phyloP scores from a whole-genome alignment of 331 rosid species.

The Cydonia oblonga region DNA sequence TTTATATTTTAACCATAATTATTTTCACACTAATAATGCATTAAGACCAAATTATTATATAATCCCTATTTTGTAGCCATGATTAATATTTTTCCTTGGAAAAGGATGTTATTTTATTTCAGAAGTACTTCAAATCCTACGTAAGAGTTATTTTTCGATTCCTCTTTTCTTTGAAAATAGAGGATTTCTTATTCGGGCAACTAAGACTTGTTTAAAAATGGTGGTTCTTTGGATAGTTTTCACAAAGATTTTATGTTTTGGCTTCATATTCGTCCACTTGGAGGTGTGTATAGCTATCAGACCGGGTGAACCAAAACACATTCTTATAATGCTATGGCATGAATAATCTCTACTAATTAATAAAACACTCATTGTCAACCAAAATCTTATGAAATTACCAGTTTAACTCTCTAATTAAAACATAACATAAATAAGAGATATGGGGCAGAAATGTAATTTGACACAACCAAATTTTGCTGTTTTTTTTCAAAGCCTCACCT shows the following conservation, averaged over 20 bases:
- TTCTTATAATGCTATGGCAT: too few species aligned
- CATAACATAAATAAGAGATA: too few species aligned
- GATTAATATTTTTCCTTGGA: background rate
- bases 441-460: too few species aligned
- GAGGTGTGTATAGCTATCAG: background rate
- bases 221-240: background rate
- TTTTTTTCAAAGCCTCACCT: too few species aligned
- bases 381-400: too few species aligned
- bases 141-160: background rate
- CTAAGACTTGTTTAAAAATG: background rate
- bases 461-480: too few species aligned
- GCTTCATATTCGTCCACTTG: background rate
- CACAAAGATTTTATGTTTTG: conserved; percentile 2
- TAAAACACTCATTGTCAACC: too few species aligned
- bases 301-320: too few species aligned
- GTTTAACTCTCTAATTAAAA: too few species aligned
- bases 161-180: background rate
- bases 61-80: background rate
- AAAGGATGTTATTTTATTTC: background rate
- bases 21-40: background rate
- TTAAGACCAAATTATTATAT: background rate
- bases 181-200: background rate
- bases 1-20: background rate
- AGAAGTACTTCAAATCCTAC: background rate
- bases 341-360: too few species aligned